A percentile compares a stretch with the other conserved stretches of the same genome.
Conservation (phyloP, 2,329 filamentous ascomycete species). For the Aspergillus pseudoglaucus region DNA sequence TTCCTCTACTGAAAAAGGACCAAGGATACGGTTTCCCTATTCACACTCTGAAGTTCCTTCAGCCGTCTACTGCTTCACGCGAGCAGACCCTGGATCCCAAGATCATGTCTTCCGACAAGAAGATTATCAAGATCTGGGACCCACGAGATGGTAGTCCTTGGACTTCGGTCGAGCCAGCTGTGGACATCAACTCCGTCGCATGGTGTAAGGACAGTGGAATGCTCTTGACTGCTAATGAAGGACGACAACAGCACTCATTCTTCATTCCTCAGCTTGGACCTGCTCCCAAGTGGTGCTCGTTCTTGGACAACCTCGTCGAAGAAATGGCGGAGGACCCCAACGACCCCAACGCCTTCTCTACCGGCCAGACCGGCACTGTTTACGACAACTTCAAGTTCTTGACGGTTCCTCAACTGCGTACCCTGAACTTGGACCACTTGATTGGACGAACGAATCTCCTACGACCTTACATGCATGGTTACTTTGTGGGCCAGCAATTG, state of each 20-base stretch:
- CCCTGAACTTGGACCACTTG: constrained; percentile 79
- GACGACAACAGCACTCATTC: constrained; percentile 88
- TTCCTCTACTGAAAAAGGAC: constrained; percentile 82
- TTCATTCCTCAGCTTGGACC: constrained; percentile 91
- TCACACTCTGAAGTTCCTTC: constrained; percentile 67
- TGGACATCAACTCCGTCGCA: constrained; percentile 89
- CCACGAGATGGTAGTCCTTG: constrained; percentile 74
- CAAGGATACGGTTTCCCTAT: constrained; percentile 94
- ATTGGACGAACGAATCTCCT: constrained; percentile 85
- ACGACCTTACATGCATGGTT: constrained; percentile 97
- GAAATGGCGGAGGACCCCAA: constrained; percentile 86
- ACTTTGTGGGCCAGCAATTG: constrained; percentile 89
- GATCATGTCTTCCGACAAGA: constrained; percentile 85
- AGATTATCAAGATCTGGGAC: constrained; percentile 97
- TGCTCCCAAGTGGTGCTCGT: constrained; percentile 90
- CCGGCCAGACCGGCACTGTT: constrained; percentile 57
- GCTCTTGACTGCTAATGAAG: constrained; percentile 94
- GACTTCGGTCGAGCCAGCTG: constrained; percentile 91
- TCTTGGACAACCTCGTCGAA: constrained; percentile 95
- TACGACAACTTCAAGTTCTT: constrained; percentile 99
- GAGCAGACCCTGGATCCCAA: constrained; percentile 65
- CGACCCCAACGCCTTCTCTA: constrained; percentile 51
- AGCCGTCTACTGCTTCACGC: constrained; percentile 60
- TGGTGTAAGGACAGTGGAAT: constrained; percentile 92
- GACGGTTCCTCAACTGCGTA: constrained; percentile 75